Percentiles rank a stretch among this genome's conserved stretches.
Evolutionary conservation across 148 eudicot species (phyloP).

Genomic region (Simmondsia chinensis): DNA sequence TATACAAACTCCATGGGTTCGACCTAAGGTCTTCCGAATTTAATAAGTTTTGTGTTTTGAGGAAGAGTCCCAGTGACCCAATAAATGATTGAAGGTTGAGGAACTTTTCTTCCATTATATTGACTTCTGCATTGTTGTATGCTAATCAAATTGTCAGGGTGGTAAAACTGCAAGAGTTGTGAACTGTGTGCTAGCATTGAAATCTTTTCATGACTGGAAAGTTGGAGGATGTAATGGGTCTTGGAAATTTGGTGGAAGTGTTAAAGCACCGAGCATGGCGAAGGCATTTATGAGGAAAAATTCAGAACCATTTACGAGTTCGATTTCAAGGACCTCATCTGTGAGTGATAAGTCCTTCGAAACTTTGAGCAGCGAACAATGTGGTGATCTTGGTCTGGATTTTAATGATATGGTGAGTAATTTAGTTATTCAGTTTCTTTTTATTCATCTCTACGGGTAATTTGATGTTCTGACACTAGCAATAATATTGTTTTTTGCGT

Average conservation of each 20-base stretch:
- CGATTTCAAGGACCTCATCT: conserved; percentile 50
- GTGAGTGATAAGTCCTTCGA: conserved; percentile 47
- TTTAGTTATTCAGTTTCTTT: conserved; percentile 4
- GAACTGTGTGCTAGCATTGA: conserved; percentile 68
- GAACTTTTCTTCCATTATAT: too few relatives aligned
- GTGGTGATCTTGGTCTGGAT: conserved; percentile 35
- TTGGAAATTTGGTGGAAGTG: conserved; percentile 49
- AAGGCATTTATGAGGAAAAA: conserved; percentile 51
- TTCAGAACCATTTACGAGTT: conserved; percentile 59
- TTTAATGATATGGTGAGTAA: conserved; percentile 42
- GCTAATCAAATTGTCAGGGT: conserved; percentile 39
- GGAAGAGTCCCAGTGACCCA: too few relatives aligned
- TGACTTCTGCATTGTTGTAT: background rate
- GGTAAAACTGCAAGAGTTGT: conserved; percentile 80
- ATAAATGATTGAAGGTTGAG: too few relatives aligned
- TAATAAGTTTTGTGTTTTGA: too few relatives aligned
- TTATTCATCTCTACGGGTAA: background rate
- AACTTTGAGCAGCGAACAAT: conserved; percentile 18
- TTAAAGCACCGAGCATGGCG: conserved; percentile 29
- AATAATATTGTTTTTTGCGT: conserved; percentile 1
- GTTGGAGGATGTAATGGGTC: conserved; percentile 56
- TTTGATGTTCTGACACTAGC: conserved; percentile 2
- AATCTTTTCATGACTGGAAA: conserved; percentile 65
- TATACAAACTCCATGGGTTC: too few relatives aligned
- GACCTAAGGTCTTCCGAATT: too few relatives aligned